phyloP scores from a whole-genome alignment of 768 basidiomycete species.

The Auriculariales sp. region DNA sequence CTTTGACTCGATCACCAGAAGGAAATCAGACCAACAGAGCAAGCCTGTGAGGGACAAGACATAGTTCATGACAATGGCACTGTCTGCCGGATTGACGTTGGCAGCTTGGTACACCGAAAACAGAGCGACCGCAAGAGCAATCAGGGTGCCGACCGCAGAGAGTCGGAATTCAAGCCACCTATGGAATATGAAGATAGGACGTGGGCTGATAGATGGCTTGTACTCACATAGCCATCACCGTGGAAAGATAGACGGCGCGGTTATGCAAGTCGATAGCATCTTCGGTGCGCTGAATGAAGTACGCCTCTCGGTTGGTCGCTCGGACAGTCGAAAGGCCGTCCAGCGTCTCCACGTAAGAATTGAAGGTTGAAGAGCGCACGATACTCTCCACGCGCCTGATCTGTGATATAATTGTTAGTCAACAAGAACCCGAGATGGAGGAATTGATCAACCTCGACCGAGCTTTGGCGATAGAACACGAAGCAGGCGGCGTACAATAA shows the following conservation, averaged over 20 bases:
- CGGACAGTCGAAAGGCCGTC: conserved; percentile 51
- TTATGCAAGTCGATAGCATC: conserved; percentile 43
- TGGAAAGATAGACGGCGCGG: conserved; percentile 47
- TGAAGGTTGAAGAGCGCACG: conserved; percentile 41
- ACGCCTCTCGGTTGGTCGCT: conserved; percentile 36
- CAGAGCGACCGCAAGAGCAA: conserved; percentile 53
- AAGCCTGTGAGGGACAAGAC: conserved; percentile 10
- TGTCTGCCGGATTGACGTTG: conserved; percentile 40
- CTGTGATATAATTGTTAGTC: no score
- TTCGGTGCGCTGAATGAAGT: conserved; percentile 36
- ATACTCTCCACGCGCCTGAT: conserved; percentile 53
- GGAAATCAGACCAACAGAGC: background rate
- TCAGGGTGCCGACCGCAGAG: conserved; percentile 47
- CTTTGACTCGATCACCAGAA: no score
- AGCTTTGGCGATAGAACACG: conserved; percentile 42
- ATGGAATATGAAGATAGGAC: background rate
- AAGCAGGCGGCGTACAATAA: conserved; percentile 39
- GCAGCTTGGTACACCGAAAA: conserved; percentile 50
- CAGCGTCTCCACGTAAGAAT: conserved; percentile 42
- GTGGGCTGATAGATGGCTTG: conserved; percentile 26
- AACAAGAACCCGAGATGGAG: no score
- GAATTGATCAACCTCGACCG: no score
- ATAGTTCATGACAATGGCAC: conserved; percentile 50
- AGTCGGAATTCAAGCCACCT: conserved; percentile 46
- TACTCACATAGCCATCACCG: conserved; percentile 23